These are phyloP conservation scores for Lactarius evosmus DNA, from an alignment of 768 basidiomycete species.

Conservation along the genomic window DNA sequence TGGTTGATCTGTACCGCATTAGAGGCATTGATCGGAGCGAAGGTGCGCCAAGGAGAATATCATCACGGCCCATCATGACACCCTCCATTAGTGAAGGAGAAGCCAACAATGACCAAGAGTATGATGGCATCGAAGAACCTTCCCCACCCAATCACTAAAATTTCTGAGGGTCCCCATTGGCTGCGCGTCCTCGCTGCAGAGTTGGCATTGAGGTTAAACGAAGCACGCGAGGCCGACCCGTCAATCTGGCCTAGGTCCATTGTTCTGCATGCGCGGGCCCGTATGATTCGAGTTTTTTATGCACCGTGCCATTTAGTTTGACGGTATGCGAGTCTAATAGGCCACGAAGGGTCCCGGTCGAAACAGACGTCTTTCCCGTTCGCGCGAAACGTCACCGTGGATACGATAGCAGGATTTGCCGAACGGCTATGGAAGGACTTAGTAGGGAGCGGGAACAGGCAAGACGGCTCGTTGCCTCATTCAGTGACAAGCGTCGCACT, in stretches of 20 bases:
- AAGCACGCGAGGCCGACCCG: slow-evolving; percentile 68
- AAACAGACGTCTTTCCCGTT: slow-evolving; percentile 90
- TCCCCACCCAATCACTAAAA: slow-evolving; percentile 67
- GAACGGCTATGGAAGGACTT: slow-evolving; percentile 87
- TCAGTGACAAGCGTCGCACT: slow-evolving; percentile 72
- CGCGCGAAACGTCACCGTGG: slow-evolving; percentile 66
- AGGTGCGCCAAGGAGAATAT: slow-evolving; percentile 45
- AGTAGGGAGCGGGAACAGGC: slow-evolving; percentile 43
- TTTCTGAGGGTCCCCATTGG: slow-evolving; percentile 84
- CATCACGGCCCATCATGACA: neutral
- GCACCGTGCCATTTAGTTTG: neutral
- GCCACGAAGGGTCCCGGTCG: slow-evolving; percentile 34
- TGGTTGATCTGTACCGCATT: neutral
- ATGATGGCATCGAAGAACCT: slow-evolving; percentile 98
- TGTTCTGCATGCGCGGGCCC: slow-evolving; percentile 73
- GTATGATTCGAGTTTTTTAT: slow-evolving; percentile 36
- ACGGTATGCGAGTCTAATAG: neutral
- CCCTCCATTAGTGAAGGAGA: slow-evolving; percentile 69
- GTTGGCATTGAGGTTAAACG: slow-evolving; percentile 76
- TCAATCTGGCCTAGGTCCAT: slow-evolving; percentile 92
- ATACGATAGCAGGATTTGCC: slow-evolving; percentile 70
- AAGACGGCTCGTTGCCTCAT: slow-evolving; percentile 40
- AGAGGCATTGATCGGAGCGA: slow-evolving; percentile 87
- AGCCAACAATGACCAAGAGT: slow-evolving; percentile 74
- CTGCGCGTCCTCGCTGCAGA: slow-evolving; percentile 89